Evolutionary conservation across 1,284 basidiomycete species (phyloP).

Genomic region (Trichosporon sp.): DNA sequence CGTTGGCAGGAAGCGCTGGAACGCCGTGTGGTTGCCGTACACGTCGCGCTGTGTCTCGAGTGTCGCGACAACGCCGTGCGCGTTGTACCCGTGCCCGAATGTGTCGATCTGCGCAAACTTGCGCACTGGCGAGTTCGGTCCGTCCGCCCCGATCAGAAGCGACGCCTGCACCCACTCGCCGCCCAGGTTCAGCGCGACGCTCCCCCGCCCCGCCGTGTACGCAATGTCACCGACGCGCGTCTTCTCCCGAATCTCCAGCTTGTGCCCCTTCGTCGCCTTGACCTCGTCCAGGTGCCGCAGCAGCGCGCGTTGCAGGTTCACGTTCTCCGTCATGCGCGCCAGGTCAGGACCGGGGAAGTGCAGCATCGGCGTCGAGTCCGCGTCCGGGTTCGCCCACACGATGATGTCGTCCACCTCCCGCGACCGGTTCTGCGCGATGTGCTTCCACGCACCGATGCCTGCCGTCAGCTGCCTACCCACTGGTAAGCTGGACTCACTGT

Average conservation of each 20-base stretch:
- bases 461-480: neutral
- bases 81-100: conserved; percentile 87
- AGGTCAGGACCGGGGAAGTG: conserved; percentile 53
- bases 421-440: conserved; percentile 68
- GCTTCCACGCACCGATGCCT: conserved; percentile 79
- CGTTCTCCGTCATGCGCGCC: conserved; percentile 79
- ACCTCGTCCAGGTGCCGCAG: conserved; percentile 53
- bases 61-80: conserved; percentile 87
- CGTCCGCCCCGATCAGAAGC: conserved; percentile 79
- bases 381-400: conserved; percentile 65
- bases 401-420: conserved; percentile 77
- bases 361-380: conserved; percentile 42
- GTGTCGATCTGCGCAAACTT: conserved; percentile 79
- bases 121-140: conserved; percentile 89
- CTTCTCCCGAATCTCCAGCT: conserved; percentile 32
- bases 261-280: neutral
- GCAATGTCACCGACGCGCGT: conserved; percentile 41
- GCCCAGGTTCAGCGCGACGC: conserved; percentile 43
- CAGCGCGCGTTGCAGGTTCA: conserved; percentile 80
- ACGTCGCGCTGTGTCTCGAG: conserved; percentile 61
- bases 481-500: conserved; percentile 54
- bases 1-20: conserved; percentile 91
- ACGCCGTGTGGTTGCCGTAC: conserved; percentile 71
- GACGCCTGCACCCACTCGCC: conserved; percentile 43
- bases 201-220: conserved; percentile 39